These are phyloP conservation scores for Starmera caribaea DNA, from an alignment of 805 yeast species.

Conservation along the genomic window DNA sequence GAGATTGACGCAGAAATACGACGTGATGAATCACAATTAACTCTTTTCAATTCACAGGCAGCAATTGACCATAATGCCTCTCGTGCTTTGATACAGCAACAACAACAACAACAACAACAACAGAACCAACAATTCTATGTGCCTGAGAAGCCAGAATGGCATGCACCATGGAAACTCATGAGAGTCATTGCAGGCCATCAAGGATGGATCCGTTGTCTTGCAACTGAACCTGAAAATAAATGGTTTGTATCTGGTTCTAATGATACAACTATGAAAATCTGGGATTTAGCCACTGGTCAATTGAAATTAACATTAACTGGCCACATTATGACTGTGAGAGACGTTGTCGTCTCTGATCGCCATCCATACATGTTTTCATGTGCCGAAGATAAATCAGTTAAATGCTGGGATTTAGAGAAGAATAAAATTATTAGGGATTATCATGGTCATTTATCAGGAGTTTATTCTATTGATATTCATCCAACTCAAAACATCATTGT, in stretches of 20 bases:
- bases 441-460: conserved; percentile 91
- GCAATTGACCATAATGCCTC: not conserved
- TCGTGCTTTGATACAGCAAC: not conserved
- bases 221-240: conserved; percentile 77
- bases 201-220: conserved; percentile 85
- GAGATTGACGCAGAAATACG: too few species aligned
- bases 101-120: conserved; percentile 1
- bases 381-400: conserved; percentile 85
- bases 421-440: conserved; percentile 76
- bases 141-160: conserved; percentile 28
- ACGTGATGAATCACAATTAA: too few species aligned
- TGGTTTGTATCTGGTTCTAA: conserved; percentile 92
- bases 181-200: conserved; percentile 79
- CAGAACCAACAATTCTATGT: conserved; percentile 6
- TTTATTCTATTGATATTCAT: conserved; percentile 74
- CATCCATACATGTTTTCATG: conserved; percentile 88
- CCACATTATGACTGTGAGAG: conserved; percentile 83
- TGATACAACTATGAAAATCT: conserved; percentile 80
- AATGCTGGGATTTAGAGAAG: conserved; percentile 94
- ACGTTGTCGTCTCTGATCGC: conserved; percentile 57
- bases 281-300: conserved; percentile 74
- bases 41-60: too few species aligned
- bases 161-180: conserved; percentile 62
- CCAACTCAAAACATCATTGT: conserved; percentile 79
- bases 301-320: conserved; percentile 77